Evolutionary conservation across 1,284 basidiomycete species (phyloP).

Genomic region (Stygiomarasmius scandens): DNA sequence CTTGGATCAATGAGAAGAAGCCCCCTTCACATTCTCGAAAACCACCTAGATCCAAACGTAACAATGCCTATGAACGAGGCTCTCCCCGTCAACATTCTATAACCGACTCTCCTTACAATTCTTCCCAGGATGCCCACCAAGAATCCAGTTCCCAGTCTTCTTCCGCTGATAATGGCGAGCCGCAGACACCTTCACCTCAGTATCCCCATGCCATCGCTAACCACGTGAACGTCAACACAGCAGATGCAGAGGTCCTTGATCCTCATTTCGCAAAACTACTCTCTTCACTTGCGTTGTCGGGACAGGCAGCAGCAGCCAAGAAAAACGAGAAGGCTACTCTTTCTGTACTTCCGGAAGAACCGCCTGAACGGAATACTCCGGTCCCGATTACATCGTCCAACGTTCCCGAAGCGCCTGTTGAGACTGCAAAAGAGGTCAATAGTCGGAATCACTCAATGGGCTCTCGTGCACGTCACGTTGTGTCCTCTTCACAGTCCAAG

Average conservation of each 20-base stretch:
- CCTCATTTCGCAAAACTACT: constrained; percentile 73
- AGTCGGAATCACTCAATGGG: background rate
- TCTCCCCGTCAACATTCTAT: constrained; percentile 22
- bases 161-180: constrained; percentile 61
- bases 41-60: constrained; percentile 29
- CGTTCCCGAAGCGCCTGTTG: no score
- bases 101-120: constrained; percentile 19
- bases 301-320: constrained; percentile 34
- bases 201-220: constrained; percentile 41
- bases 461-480: background rate
- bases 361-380: constrained; percentile 21
- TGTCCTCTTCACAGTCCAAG: background rate
- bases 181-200: constrained; percentile 64
- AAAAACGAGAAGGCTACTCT: constrained; percentile 12
- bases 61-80: constrained; percentile 3
- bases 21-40: constrained; percentile 40
- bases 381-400: background rate
- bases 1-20: constrained; percentile 61
- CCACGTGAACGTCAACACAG: constrained; percentile 5
- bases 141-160: constrained; percentile 71
- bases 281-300: constrained; percentile 63
- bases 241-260: constrained; percentile 43
- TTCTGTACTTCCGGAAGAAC: constrained; percentile 4
- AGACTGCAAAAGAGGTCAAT: background rate
- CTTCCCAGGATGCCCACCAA: constrained; percentile 39